Conservation (phyloP, 441 rosid species). For the Hypseocharis bilobata region DNA sequence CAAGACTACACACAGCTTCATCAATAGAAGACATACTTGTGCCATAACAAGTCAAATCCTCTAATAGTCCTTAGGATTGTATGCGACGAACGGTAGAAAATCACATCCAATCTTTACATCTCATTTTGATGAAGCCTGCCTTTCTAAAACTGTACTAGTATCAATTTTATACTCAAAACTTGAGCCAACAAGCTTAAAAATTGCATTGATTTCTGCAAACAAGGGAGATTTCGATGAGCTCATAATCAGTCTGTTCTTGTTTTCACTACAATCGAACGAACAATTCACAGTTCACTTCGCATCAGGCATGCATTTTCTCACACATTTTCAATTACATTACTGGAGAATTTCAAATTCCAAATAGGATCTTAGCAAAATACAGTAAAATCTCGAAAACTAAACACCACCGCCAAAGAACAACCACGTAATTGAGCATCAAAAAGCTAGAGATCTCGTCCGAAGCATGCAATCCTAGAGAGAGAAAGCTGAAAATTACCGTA, state of each 20-base stretch:
- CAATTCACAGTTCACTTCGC: neutral
- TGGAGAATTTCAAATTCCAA: neutral
- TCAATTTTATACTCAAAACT: neutral
- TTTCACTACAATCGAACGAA: neutral
- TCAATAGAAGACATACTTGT: too few species aligned
- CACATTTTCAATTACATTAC: neutral
- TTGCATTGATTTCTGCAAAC: too few species aligned
- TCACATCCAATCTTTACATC: too few species aligned
- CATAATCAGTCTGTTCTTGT: neutral
- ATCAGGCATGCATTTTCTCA: neutral
- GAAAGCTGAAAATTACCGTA: constrained; percentile 42
- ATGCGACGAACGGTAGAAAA: too few species aligned
- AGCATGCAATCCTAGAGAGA: neutral
- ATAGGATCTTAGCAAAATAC: too few species aligned
- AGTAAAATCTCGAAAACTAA: neutral
- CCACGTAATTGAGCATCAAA: neutral
- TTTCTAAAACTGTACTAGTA: neutral
- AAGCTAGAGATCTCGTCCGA: neutral
- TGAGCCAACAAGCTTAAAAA: neutral
- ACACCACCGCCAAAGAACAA: neutral
- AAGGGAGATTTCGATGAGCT: too few species aligned
- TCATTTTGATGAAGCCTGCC: neutral
- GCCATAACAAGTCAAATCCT: too few species aligned
- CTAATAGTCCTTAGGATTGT: too few species aligned
- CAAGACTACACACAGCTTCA: too few species aligned